Conservation (phyloP, 148 eudicot species). For the Polygonum maritimum region DNA sequence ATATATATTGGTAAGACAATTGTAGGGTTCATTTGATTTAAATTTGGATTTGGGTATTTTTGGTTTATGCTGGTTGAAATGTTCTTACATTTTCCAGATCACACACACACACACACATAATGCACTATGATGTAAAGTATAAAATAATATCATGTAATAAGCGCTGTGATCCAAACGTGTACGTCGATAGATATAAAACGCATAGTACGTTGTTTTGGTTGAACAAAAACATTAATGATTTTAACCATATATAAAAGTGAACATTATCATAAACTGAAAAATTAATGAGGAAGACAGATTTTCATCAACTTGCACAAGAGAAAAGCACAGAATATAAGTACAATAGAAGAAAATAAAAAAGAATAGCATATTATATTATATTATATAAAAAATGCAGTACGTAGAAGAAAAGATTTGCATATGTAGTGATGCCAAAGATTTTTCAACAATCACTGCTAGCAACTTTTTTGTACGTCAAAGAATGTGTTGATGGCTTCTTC, state of each 20-base stretch:
- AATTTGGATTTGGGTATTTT: not conserved
- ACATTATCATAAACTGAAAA: not conserved
- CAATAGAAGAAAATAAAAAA: not conserved
- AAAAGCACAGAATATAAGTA: not conserved
- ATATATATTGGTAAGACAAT: not conserved
- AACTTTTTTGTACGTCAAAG: not conserved
- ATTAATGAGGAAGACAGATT: not conserved
- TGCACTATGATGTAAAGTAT: no score
- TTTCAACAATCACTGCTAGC: conserved; percentile 8
- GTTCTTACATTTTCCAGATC: no score
- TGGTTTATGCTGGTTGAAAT: not conserved
- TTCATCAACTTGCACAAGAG: conserved; percentile 2
- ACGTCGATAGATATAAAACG: not conserved
- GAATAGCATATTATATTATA: not conserved
- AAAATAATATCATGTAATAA: no score
- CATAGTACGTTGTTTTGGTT: not conserved
- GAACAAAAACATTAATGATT: not conserved
- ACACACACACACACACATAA: no score
- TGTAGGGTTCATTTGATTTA: not conserved
- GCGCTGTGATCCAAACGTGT: no score
- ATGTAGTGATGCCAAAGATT: not conserved
- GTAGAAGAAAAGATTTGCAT: conserved; percentile 2
- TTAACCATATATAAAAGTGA: not conserved
- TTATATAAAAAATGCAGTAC: not conserved
- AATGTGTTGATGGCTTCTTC: not conserved